These are phyloP conservation scores for Candida corydali DNA, from an alignment of 805 yeast species.

Conservation along the genomic window DNA sequence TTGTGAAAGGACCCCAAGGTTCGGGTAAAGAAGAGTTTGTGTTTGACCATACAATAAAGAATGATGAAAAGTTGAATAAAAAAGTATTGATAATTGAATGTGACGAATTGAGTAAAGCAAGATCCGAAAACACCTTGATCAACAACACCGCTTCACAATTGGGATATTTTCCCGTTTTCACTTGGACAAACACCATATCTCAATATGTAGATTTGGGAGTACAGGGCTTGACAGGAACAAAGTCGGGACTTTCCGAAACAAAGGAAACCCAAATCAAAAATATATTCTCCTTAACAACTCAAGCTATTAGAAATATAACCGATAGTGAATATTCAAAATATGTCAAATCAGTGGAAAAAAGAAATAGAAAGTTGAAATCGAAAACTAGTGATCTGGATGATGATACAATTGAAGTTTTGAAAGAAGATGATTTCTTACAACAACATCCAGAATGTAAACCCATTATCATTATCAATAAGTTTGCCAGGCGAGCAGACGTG, in stretches of 20 bases:
- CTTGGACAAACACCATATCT: conserved; percentile 83
- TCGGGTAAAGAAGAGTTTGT: conserved; percentile 88
- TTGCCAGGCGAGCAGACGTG: conserved; percentile 49
- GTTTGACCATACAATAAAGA: conserved; percentile 57
- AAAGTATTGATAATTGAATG: conserved; percentile 75
- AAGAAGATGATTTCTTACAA: conserved; percentile 79
- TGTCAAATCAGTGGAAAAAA: conserved; percentile 17
- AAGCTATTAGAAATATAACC: conserved; percentile 68
- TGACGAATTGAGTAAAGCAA: conserved; percentile 64
- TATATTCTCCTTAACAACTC: conserved; percentile 67
- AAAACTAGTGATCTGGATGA: no score
- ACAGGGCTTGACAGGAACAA: conserved; percentile 91
- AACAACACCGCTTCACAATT: conserved; percentile 66
- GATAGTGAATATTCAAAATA: conserved; percentile 28
- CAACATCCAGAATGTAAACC: conserved; percentile 85
- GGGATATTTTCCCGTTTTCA: conserved; percentile 91
- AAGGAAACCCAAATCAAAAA: conserved; percentile 78
- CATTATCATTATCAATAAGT: conserved; percentile 78
- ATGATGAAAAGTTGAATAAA: conserved; percentile 36
- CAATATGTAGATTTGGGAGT: conserved; percentile 78
- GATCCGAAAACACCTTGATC: conserved; percentile 69
- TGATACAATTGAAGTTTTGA: conserved; percentile 31
- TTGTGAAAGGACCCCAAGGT: conserved; percentile 90
- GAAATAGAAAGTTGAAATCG: conserved; percentile 15
- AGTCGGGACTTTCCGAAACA: conserved; percentile 81